Percentiles rank a stretch among this genome's conserved stretches.
Conservation (phyloP, 2,329 filamentous ascomycete genomes). For the Colletotrichum liaoningense region DNA sequence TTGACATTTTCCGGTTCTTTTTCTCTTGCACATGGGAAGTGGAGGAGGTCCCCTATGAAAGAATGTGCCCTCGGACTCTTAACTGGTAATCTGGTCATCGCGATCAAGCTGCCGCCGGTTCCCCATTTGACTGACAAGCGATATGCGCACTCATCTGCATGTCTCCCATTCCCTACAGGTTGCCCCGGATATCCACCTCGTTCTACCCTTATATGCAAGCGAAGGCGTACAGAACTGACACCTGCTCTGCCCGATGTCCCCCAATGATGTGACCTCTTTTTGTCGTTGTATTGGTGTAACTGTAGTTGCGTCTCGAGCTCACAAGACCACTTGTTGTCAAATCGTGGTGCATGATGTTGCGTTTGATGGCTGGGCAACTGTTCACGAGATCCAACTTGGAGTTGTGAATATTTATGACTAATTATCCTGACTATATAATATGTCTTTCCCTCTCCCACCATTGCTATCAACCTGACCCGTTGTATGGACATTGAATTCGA, state of each 20-base stretch:
- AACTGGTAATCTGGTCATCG: not conserved
- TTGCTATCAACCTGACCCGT: not conserved
- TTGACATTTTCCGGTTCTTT: not conserved
- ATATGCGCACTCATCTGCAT: constrained; percentile 1
- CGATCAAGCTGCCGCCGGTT: not conserved
- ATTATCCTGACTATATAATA: not conserved
- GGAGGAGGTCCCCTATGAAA: not conserved
- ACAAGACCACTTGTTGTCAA: not conserved
- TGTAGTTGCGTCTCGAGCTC: not conserved
- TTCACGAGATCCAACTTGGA: not conserved
- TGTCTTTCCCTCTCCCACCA: not conserved
- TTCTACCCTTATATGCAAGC: not conserved
- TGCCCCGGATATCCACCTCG: constrained; percentile 25
- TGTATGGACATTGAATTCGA: not conserved
- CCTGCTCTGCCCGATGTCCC: constrained; percentile 5
- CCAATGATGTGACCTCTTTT: constrained; percentile 1
- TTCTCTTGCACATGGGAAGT: not conserved
- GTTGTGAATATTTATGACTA: not conserved
- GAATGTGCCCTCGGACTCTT: not conserved
- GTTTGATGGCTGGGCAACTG: not conserved
- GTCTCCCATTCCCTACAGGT: not conserved
- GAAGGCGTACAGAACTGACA: constrained; percentile 1
- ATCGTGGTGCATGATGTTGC: not conserved
- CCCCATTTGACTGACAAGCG: not conserved
- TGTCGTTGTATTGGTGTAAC: constrained; percentile 11